Percentiles rank a stretch among this genome's conserved stretches.
Conservation (phyloP, 2,329 filamentous ascomycete genomes). For the Aureobasidium musti region DNA sequence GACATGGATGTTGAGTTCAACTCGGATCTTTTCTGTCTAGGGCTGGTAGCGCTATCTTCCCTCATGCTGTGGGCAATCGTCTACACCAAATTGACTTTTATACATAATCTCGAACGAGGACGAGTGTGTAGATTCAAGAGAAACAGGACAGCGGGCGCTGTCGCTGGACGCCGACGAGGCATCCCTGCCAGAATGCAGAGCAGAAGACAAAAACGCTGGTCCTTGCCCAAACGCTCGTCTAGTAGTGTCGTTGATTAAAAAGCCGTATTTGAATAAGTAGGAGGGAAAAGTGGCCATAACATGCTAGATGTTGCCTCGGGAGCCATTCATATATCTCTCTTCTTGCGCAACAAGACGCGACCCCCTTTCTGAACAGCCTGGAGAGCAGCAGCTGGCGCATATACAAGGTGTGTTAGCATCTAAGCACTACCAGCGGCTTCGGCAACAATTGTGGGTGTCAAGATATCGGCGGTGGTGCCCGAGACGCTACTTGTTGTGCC, state of each 20-base stretch:
- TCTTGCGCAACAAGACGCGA: background rate
- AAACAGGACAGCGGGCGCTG: background rate
- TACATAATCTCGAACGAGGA: background rate
- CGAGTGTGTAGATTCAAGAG: background rate
- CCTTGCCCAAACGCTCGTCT: background rate
- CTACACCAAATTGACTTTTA: background rate
- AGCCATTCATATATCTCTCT: background rate
- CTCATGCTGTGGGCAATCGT: background rate
- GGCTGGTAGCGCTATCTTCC: background rate
- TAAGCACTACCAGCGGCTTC: slow-evolving; percentile 8
- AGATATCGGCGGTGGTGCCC: background rate
- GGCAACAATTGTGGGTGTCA: slow-evolving; percentile 12
- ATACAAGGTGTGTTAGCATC: background rate
- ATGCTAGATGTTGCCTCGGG: background rate
- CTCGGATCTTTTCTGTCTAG: background rate
- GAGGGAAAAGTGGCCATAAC: background rate
- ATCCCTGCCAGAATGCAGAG: background rate
- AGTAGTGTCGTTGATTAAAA: slow-evolving; percentile 7
- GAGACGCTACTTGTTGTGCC: background rate
- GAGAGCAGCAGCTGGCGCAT: background rate
- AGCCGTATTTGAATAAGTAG: background rate
- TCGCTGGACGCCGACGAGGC: background rate
- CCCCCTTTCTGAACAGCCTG: background rate
- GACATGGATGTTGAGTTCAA: background rate
- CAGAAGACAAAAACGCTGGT: background rate